phyloP scores from a whole-genome alignment of 352 stramenopile species.

The Nothophytophthora sp. region DNA sequence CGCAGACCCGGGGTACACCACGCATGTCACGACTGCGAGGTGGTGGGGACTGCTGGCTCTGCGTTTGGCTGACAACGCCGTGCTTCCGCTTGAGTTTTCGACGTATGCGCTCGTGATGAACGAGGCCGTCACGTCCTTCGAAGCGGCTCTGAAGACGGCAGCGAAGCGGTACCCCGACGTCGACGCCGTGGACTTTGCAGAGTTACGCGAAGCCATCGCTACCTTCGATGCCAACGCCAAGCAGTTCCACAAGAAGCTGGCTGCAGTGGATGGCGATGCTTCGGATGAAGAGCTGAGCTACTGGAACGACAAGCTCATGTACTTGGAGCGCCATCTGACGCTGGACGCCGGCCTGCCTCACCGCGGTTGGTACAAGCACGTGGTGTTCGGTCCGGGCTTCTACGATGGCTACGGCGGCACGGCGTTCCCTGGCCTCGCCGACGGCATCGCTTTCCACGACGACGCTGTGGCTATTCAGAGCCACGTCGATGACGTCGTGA shows the following conservation, averaged over 20 bases:
- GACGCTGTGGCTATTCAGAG: constrained; percentile 28
- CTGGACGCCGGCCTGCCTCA: constrained; percentile 42
- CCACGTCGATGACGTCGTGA: constrained; percentile 46
- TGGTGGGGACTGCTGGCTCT: constrained; percentile 61
- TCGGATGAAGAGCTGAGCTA: constrained; percentile 7
- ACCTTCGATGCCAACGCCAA: constrained; percentile 31
- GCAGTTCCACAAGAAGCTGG: constrained; percentile 25
- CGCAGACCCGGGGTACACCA: constrained; percentile 49
- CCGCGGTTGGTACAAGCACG: constrained; percentile 59
- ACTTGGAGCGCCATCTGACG: constrained; percentile 48
- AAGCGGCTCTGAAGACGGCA: constrained; percentile 14
- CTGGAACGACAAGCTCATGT: constrained; percentile 55
- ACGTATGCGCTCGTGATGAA: constrained; percentile 54
- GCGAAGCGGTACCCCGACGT: constrained; percentile 13
- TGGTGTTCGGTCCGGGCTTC: constrained; percentile 61
- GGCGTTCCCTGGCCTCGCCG: constrained; percentile 50
- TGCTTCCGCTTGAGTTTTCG: constrained; percentile 66
- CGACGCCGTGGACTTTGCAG: constrained; percentile 25
- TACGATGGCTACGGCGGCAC: constrained; percentile 55
- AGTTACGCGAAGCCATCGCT: constrained; percentile 32
- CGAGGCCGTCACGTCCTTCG: constrained; percentile 29
- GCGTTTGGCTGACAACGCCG: constrained; percentile 38
- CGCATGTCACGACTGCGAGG: constrained; percentile 39
- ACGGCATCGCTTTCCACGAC: constrained; percentile 52
- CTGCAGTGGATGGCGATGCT: not conserved